phyloP scores from a whole-genome alignment of 2,329 filamentous ascomycete genomes.

The Cadophora sp. region DNA sequence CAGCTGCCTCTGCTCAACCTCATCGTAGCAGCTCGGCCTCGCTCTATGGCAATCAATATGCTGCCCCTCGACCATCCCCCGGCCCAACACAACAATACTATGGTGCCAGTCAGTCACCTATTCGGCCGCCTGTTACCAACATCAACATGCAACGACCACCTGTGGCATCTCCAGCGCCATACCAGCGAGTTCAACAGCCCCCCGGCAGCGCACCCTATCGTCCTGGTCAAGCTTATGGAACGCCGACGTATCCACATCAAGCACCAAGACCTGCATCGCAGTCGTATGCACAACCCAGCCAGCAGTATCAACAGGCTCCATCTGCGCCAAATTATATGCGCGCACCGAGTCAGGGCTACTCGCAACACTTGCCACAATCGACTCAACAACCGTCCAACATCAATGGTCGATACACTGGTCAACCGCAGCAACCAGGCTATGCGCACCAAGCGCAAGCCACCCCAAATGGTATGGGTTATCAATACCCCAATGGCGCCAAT shows the following conservation, averaged over 20 bases:
- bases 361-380: conserved; percentile 34
- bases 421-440: conserved; percentile 33
- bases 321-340: conserved; percentile 34
- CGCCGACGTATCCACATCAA: conserved; percentile 42
- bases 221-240: conserved; percentile 36
- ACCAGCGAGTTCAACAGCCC: conserved; percentile 37
- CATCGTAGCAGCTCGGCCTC: conserved; percentile 39
- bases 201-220: conserved; percentile 39
- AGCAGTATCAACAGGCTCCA: conserved; percentile 38
- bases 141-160: conserved; percentile 40
- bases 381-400: conserved; percentile 31
- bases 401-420: conserved; percentile 39
- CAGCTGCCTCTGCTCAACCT: conserved; percentile 31
- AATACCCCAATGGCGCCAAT: conserved; percentile 37
- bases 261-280: conserved; percentile 39
- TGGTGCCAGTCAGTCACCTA: conserved; percentile 39
- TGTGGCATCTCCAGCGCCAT: conserved; percentile 38
- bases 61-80: conserved; percentile 34
- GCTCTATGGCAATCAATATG: conserved; percentile 45
- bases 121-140: conserved; percentile 36
- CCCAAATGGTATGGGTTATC: conserved; percentile 41
- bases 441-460: conserved; percentile 35
- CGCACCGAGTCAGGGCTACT: conserved; percentile 35
- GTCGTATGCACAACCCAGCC: conserved; percentile 36
- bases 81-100: conserved; percentile 38